Conservation (phyloP, 2,329 filamentous ascomycete species). For the Paracoccidioides brasiliensis region DNA sequence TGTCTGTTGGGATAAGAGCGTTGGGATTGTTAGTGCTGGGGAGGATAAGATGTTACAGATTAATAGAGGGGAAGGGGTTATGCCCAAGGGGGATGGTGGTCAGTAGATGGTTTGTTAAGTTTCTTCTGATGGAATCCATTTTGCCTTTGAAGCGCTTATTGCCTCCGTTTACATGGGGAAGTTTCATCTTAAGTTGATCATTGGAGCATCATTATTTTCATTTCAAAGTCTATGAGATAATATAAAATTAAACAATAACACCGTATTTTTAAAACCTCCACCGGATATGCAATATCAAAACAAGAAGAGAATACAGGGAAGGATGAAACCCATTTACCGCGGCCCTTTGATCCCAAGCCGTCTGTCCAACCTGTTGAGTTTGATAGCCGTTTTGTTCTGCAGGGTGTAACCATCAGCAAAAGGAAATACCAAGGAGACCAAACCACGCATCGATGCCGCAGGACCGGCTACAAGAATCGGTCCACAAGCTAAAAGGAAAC, state of each 20-base stretch:
- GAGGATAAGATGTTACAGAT: conserved; percentile 94
- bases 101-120: conserved; percentile 13
- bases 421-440: neutral
- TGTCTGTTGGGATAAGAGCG: conserved; percentile 69
- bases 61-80: conserved; percentile 51
- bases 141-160: neutral
- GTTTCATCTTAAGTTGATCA: neutral
- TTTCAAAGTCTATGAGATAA: conserved; percentile 9
- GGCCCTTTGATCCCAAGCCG: conserved; percentile 19
- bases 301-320: neutral
- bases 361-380: conserved; percentile 46
- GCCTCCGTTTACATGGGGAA: neutral
- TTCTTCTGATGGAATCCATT: neutral
- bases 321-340: neutral
- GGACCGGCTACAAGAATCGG: neutral
- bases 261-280: neutral
- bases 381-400: conserved; percentile 46
- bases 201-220: neutral
- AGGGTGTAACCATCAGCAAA: conserved; percentile 12
- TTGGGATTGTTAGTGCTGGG: conserved; percentile 81
- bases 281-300: neutral
- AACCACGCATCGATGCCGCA: neutral
- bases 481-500: neutral
- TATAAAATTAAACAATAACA: conserved; percentile 1
- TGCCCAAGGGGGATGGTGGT: conserved; percentile 20